phyloP scores from a whole-genome alignment of 1,139 yeast genomes.

The Zygoascus sp. region DNA sequence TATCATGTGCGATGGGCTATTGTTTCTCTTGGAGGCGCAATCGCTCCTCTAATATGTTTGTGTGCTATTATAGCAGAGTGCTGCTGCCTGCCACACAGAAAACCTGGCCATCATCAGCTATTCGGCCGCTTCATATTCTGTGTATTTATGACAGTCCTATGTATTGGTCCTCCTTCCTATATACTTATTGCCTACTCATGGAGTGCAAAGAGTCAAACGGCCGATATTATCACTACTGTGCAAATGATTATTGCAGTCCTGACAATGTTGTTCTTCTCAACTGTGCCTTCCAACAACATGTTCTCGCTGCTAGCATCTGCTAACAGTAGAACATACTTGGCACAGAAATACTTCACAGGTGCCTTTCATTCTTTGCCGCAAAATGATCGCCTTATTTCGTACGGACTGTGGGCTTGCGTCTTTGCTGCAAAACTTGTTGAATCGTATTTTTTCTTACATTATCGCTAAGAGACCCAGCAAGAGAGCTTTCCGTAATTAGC shows the following conservation, averaged over 20 bases:
- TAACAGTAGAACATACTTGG: slow-evolving; percentile 24
- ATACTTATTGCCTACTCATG: slow-evolving; percentile 49
- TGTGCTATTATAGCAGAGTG: slow-evolving; percentile 57
- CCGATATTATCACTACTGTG: slow-evolving; percentile 48
- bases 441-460: slow-evolving; percentile 75
- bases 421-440: slow-evolving; percentile 71
- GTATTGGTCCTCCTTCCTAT: slow-evolving; percentile 60
- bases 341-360: slow-evolving; percentile 41
- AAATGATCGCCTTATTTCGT: slow-evolving; percentile 53
- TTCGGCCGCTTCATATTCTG: slow-evolving; percentile 44
- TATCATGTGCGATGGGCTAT: slow-evolving; percentile 57
- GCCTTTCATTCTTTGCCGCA: slow-evolving; percentile 52
- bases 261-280: slow-evolving; percentile 58
- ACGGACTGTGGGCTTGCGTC: slow-evolving; percentile 62
- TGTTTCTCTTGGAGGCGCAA: slow-evolving; percentile 66
- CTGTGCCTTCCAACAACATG: slow-evolving; percentile 53
- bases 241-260: slow-evolving; percentile 59
- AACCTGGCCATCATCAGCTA: slow-evolving; percentile 61
- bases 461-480: slow-evolving; percentile 72
- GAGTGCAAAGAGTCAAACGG: slow-evolving; percentile 46
- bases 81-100: slow-evolving; percentile 62
- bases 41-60: slow-evolving; percentile 62
- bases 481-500: slow-evolving; percentile 58
- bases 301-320: slow-evolving; percentile 33
- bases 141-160: slow-evolving; percentile 43